Evolutionary conservation across 805 yeast species (phyloP).

Genomic region (Yamadazyma akitaensis): DNA sequence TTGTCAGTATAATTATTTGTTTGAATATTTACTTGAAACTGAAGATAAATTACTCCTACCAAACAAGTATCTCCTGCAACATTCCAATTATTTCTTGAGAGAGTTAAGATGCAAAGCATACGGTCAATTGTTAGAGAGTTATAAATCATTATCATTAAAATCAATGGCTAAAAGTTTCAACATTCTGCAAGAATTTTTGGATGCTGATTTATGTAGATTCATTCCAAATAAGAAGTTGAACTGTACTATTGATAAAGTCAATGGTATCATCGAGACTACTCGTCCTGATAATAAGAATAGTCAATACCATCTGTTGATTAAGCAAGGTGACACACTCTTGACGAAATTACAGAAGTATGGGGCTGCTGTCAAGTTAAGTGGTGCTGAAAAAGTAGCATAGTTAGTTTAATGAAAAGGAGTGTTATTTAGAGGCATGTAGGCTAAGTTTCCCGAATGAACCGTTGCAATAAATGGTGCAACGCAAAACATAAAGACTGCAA

Average conservation of each 20-base stretch:
- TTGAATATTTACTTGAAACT: constrained; percentile 72
- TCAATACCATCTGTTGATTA: constrained; percentile 83
- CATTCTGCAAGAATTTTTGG: constrained; percentile 83
- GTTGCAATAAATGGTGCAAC: too few species aligned
- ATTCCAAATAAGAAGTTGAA: constrained; percentile 91
- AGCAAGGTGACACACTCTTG: constrained; percentile 87
- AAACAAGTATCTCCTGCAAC: constrained; percentile 64
- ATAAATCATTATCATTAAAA: constrained; percentile 81
- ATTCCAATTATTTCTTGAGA: constrained; percentile 79
- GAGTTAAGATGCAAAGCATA: constrained; percentile 95
- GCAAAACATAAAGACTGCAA: too few species aligned
- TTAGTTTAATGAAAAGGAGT: background rate
- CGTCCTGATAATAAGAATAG: constrained; percentile 95
- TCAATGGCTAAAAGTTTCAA: constrained; percentile 95
- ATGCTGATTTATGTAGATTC: constrained; percentile 80
- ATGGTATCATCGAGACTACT: constrained; percentile 92
- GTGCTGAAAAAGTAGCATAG: constrained; percentile 64
- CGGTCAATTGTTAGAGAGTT: constrained; percentile 89
- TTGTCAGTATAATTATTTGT: constrained; percentile 79
- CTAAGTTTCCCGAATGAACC: too few species aligned
- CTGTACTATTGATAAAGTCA: constrained; percentile 93
- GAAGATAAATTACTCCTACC: constrained; percentile 67
- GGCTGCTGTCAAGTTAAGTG: constrained; percentile 93
- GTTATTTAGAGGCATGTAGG: background rate
- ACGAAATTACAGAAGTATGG: constrained; percentile 96